A percentile compares a stretch with the other conserved stretches of the same genome.
phyloP scores from a whole-genome alignment of 306 rosid species.

The Malus fusca region DNA sequence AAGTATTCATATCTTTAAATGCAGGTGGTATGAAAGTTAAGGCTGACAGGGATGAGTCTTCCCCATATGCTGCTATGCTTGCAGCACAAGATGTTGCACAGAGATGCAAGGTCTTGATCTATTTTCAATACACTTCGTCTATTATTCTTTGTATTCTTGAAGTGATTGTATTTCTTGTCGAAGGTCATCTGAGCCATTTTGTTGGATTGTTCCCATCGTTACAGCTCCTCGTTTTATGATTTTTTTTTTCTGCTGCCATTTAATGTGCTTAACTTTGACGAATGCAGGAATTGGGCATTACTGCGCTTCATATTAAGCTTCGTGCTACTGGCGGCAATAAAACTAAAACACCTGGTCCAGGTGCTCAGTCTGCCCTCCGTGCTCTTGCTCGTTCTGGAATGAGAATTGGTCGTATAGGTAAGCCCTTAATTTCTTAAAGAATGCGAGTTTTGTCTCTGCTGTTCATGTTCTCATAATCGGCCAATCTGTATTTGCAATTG shows the following conservation, averaged over 20 bases:
- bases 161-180: no score
- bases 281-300: slow-evolving; percentile 67
- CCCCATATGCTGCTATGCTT: slow-evolving; percentile 91
- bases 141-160: neutral
- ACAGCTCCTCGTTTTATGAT: neutral
- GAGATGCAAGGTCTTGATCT: slow-evolving; percentile 56
- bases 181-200: neutral
- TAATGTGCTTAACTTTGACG: neutral
- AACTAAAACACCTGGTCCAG: slow-evolving; percentile 88
- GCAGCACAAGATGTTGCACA: slow-evolving; percentile 83
- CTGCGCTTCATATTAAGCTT: slow-evolving; percentile 80
- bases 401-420: slow-evolving; percentile 95
- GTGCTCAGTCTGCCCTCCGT: slow-evolving; percentile 88
- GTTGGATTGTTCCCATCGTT: neutral
- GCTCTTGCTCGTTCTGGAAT: slow-evolving; percentile 92
- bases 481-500: no score
- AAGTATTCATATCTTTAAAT: neutral
- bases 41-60: slow-evolving; percentile 80
- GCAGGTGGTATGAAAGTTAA: slow-evolving; percentile 93
- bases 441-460: neutral
- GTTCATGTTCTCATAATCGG: neutral
- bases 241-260: neutral
- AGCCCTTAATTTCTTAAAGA: neutral
- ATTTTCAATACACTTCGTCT: neutral
- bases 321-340: slow-evolving; percentile 92